A percentile compares a stretch with the other conserved stretches of the same genome.
Evolutionary conservation across 345 rosid genomes (phyloP).

Genomic region (Trapa incisa): DNA sequence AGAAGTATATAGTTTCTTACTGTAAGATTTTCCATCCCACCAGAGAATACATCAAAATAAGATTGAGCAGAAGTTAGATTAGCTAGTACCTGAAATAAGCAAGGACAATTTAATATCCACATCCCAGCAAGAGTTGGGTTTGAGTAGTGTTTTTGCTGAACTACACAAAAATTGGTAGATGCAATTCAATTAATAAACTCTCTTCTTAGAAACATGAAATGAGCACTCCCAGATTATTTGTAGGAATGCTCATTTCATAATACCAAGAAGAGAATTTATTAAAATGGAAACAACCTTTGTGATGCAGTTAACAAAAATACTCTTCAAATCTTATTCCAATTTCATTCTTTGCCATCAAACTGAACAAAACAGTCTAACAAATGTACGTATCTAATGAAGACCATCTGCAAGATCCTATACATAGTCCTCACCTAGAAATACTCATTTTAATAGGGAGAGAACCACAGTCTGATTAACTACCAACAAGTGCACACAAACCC

Average conservation of each 20-base stretch:
- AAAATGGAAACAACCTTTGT: too few species aligned
- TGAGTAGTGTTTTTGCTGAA: neutral
- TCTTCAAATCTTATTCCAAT: too few species aligned
- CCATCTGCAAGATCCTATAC: neutral
- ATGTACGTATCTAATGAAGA: neutral
- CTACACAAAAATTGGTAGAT: too few species aligned
- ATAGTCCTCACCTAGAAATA: neutral
- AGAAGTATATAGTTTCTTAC: constrained; percentile 20
- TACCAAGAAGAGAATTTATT: too few species aligned
- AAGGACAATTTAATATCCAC: neutral
- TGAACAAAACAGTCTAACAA: neutral
- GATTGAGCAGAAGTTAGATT: constrained; percentile 58
- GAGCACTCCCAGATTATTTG: too few species aligned
- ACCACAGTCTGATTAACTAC: neutral
- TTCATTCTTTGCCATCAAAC: too few species aligned
- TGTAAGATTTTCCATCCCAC: constrained; percentile 36
- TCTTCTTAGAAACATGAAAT: too few species aligned
- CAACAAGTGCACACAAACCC: neutral
- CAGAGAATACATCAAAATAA: constrained; percentile 48
- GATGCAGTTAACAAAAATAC: too few species aligned
- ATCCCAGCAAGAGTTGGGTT: neutral
- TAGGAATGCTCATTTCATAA: too few species aligned
- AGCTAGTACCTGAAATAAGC: constrained; percentile 39
- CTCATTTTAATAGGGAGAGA: neutral
- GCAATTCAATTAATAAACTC: too few species aligned